Evolutionary conservation across 1,139 yeast genomes (phyloP), one percentile per base, ranked within the genome.

Genomic region (Taiozyma onychis): DNA sequence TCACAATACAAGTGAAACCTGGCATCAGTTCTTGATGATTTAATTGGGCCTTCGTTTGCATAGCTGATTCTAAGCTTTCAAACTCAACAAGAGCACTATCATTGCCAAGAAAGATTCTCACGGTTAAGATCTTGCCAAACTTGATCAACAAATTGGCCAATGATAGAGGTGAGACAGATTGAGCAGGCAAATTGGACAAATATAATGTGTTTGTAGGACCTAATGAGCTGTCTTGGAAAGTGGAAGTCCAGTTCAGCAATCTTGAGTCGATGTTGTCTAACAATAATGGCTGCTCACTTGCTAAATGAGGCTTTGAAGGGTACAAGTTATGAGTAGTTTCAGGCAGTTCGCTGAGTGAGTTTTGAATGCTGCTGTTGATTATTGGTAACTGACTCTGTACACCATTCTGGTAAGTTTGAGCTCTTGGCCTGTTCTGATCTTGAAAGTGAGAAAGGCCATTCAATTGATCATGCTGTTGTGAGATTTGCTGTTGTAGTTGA

Each of bases 1-100:
- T 84, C 45, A 82, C 83, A 49, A 78, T 74, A 62, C 88, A 77
- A 30, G 79, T 74, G 44, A 75, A 73, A 1, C 96, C 96, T 1
- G 91, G 86, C 54, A 83, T 79, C 41, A 93, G 74, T 63, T 91
- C 97, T 58, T 84, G 81, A 56, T 90, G 95, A 62, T 86, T 87
- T 62, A 90, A 78, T 46, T 76, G 80, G 6, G 87, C 85, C 62
- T 84, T 84, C 46, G 96, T 88, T 44, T 76, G 78, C 75, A 87
- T 81, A 13, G 98, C 96, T 41, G 82, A 73, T 45, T 88, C 96
- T 14, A 86, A 70, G 39, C 76, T 73, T 5, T 78, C 74, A 67
- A 88, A 90, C 66, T 87, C 95, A 34, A 88, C 84, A 55, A 89
- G 74, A 0, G 95, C 95, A 61, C 78, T 72, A 50, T 75, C 75